Conservation (phyloP, 306 rosid genomes). For the Abrus pulchellus region DNA sequence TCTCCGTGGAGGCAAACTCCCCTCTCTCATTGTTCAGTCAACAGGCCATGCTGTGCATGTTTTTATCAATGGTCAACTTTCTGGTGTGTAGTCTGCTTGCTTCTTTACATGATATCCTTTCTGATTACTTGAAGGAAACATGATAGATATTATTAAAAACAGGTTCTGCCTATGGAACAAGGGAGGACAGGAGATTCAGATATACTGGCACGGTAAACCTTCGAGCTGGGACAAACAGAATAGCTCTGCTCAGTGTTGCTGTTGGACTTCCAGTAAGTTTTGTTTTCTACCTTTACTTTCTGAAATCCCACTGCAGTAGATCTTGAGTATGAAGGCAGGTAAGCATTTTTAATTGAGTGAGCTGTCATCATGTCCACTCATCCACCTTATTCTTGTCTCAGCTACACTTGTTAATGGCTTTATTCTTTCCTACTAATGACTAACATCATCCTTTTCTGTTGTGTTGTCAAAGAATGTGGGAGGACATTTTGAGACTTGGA, state of each 20-base stretch:
- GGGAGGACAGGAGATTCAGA: constrained; percentile 85
- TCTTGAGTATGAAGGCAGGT: not conserved
- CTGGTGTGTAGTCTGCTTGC: constrained; percentile 63
- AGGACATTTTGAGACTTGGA: constrained; percentile 94
- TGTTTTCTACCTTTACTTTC: constrained; percentile 40
- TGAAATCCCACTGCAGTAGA: constrained; percentile 2
- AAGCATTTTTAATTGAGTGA: not conserved
- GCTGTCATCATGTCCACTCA: not conserved
- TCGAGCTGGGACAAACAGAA: constrained; percentile 82
- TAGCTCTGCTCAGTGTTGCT: constrained; percentile 94
- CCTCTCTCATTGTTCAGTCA: constrained; percentile 89
- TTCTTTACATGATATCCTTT: constrained; percentile 41
- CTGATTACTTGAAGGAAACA: constrained; percentile 17
- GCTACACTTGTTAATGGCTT: not conserved
- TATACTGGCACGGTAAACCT: constrained; percentile 83
- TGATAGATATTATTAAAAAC: constrained; percentile 47
- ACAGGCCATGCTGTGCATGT: constrained; percentile 94
- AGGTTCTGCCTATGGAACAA: constrained; percentile 95
- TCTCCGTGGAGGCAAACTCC: constrained; percentile 86
- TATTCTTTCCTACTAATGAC: constrained; percentile 11
- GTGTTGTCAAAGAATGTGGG: constrained; percentile 80
- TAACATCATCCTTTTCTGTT: constrained; percentile 38
- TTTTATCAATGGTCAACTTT: constrained; percentile 86
- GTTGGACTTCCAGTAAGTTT: constrained; percentile 93
- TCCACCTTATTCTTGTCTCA: not conserved